phyloP scores from a whole-genome alignment of 805 yeast genomes.

The Monosporozyma yasuniensis region DNA sequence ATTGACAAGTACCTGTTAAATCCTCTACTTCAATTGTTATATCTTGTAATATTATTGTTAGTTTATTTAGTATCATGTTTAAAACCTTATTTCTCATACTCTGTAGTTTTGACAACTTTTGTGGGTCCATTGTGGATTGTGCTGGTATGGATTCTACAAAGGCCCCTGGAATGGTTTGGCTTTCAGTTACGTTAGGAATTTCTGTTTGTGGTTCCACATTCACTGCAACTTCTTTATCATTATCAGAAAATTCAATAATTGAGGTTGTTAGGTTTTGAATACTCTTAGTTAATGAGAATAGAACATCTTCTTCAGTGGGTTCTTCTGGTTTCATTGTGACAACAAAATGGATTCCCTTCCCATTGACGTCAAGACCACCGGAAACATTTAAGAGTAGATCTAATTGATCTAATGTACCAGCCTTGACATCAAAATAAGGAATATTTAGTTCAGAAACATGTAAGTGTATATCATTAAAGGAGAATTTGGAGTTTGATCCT shows the following conservation, averaged over 20 bases:
- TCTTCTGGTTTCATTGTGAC: background rate
- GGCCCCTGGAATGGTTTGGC: background rate
- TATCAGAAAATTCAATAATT: constrained; percentile 31
- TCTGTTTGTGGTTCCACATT: constrained; percentile 2
- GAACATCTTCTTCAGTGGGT: background rate
- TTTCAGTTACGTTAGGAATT: no score
- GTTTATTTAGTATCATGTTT: constrained; percentile 55
- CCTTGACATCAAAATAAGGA: constrained; percentile 55
- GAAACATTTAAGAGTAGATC: constrained; percentile 54
- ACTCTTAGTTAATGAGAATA: constrained; percentile 57
- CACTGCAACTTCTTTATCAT: constrained; percentile 4
- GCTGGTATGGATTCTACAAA: background rate
- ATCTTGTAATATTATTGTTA: constrained; percentile 43
- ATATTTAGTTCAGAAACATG: constrained; percentile 62
- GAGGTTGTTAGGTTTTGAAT: constrained; percentile 64
- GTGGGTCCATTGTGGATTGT: background rate
- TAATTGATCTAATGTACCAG: constrained; percentile 50
- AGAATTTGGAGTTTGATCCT: constrained; percentile 45
- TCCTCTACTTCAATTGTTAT: constrained; percentile 41
- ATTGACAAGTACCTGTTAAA: constrained; percentile 28
- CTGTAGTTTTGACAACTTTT: constrained; percentile 28
- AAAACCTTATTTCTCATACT: constrained; percentile 55
- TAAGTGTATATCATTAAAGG: constrained; percentile 52
- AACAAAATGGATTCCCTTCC: constrained; percentile 44
- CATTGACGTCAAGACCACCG: constrained; percentile 61